phyloP scores from a whole-genome alignment of 441 rosid genomes.

The Monsonia emarginata region DNA sequence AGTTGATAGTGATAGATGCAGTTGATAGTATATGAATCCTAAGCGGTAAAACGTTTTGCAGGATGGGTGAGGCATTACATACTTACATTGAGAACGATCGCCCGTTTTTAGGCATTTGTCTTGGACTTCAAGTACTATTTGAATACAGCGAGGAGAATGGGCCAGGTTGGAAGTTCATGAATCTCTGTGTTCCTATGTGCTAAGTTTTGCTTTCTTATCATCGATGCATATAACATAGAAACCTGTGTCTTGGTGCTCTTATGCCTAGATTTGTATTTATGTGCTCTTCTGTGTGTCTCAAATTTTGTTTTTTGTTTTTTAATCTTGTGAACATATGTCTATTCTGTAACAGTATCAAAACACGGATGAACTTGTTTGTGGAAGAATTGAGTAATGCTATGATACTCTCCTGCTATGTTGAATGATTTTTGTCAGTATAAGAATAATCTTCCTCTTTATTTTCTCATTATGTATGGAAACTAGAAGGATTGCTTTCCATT shows the following conservation, averaged over 20 bases:
- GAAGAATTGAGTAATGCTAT: background rate
- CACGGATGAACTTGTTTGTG: background rate
- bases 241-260: background rate
- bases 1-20: background rate
- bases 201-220: background rate
- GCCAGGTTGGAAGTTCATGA: constrained; percentile 36
- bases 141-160: constrained; percentile 89
- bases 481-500: background rate
- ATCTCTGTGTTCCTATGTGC: background rate
- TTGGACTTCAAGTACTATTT: constrained; percentile 85
- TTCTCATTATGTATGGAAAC: background rate
- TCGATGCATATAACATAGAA: too few relatives aligned
- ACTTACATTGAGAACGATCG: constrained; percentile 67
- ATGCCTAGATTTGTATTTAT: background rate
- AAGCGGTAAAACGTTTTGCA: constrained; percentile 22
- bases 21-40: background rate
- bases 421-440: background rate
- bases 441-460: background rate
- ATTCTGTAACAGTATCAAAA: background rate
- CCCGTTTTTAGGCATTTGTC: constrained; percentile 91
- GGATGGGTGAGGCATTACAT: constrained; percentile 82
- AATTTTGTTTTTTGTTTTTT: background rate
- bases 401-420: background rate
- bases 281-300: background rate
- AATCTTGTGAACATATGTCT: background rate